Percentiles rank a stretch among this genome's conserved stretches.
phyloP scores from a whole-genome alignment of 2,329 filamentous ascomycete species.

The Sarocladium kiliense region DNA sequence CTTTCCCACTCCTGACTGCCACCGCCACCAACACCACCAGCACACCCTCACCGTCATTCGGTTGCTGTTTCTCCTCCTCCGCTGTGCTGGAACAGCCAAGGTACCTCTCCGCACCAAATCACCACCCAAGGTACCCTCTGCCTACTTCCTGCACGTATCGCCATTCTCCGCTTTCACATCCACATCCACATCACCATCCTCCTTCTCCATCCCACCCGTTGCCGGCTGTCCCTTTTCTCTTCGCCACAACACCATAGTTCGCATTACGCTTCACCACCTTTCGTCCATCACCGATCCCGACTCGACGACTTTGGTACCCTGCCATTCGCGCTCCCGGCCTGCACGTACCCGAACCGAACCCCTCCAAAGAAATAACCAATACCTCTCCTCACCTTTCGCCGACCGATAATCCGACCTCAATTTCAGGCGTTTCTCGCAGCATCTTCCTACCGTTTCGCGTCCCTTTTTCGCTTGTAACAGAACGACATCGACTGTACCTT shows the following conservation, averaged over 20 bases:
- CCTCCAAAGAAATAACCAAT: neutral
- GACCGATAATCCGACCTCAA: neutral
- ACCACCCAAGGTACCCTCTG: no score
- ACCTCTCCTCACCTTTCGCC: neutral
- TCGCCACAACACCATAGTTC: neutral
- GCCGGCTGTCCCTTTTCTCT: neutral
- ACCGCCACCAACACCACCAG: neutral
- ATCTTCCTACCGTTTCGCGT: no score
- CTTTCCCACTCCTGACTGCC: neutral
- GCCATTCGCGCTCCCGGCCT: no score
- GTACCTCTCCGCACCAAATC: no score
- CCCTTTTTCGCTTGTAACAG: no score
- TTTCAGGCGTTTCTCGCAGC: no score
- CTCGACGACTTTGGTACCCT: neutral
- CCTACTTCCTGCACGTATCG: neutral
- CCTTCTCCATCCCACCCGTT: neutral
- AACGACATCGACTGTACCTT: no score
- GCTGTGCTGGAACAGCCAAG: no score
- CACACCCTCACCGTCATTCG: no score
- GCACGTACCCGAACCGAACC: neutral
- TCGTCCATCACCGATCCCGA: neutral
- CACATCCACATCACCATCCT: slow-evolving; percentile 6
- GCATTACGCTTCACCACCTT: neutral
- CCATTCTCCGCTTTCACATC: slow-evolving; percentile 5
- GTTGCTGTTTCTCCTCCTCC: no score